phyloP scores from a whole-genome alignment of 805 yeast genomes.

The Yarrowia divulgata region DNA sequence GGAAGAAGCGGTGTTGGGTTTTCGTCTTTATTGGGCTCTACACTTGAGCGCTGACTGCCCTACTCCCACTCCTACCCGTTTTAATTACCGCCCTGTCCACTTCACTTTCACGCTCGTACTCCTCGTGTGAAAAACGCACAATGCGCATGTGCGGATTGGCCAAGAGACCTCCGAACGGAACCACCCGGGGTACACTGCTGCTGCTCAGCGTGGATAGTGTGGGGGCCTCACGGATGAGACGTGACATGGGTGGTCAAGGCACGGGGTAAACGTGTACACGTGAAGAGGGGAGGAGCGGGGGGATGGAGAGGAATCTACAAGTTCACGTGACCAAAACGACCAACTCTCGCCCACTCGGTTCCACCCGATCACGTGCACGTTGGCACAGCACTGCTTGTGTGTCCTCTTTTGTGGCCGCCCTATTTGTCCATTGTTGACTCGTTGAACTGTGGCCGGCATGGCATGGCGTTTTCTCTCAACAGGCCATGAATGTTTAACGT shows the following conservation, averaged over 20 bases:
- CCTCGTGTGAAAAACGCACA: conserved; percentile 25
- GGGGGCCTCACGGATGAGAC: not conserved
- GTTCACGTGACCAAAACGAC: too few relatives aligned
- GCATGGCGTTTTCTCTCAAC: not conserved
- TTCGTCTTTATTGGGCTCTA: too few relatives aligned
- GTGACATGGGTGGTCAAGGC: not conserved
- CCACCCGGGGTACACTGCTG: conserved; percentile 19
- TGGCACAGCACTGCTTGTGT: too few relatives aligned
- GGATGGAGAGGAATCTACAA: too few relatives aligned
- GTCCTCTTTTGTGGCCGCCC: too few relatives aligned
- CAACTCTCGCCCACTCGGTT: too few relatives aligned
- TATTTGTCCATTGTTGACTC: too few relatives aligned
- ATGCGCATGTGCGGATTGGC: conserved; percentile 38
- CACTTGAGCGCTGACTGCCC: too few relatives aligned
- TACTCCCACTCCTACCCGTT: not conserved
- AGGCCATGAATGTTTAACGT: not conserved
- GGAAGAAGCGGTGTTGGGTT: not conserved
- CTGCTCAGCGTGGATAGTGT: conserved; percentile 15
- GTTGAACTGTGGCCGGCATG: too few relatives aligned
- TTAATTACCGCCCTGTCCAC: not conserved
- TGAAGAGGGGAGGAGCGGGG: not conserved
- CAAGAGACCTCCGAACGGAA: conserved; percentile 24
- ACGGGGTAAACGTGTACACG: too few relatives aligned
- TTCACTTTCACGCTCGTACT: conserved; percentile 15
- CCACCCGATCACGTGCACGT: too few relatives aligned